Base-by-base conservation (phyloP, 306 rosid species). In the Amphicarpaea edgeworthii region DNA sequence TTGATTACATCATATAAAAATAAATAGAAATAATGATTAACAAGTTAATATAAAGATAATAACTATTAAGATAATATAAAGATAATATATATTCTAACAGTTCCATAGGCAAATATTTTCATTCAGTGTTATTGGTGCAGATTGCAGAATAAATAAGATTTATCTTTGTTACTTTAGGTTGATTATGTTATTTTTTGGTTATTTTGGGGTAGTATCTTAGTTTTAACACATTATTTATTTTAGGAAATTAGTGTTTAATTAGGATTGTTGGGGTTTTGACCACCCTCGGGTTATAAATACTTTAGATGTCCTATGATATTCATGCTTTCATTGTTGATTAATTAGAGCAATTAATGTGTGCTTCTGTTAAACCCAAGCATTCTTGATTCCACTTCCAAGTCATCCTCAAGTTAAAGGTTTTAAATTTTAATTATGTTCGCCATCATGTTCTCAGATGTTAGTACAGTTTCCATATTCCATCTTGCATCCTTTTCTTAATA, bases 371-470 rank as follows among this genome's bases (percentile, higher is more conserved):
- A 58, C 2, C 41, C 41, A 58, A 26, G 5, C 19, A 14, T 28
- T 58, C 19, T 26, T 26, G 0, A 15, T 12, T 58, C 65, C 20
- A 28, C 15, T 12, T 58, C 65, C 20, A 28, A 19, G 1, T 58
- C 6, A n/a, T 4, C 11, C 19, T 15, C 15, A 55, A 24, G 10
- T 64, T 3, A 12, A 12, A 24, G 67, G 38, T 62, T 70, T 60
- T 17, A 61, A 28, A 26, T 62, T 70, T 60, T 17, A 61, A 28
- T 11, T 8, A 24, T 26, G 38, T 12, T 12, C 62, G 1, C 34
- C 34, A 14, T 63, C 68, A 71, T 38, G 67, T 16, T 65, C 26
- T 65, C 55, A 6, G 12, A 68, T 81, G 32, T 59, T 30, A 24
- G 30, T 57, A 40, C 26, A 19, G 12, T 60, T 59, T 58, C 73